Conservation (phyloP, 2,329 filamentous ascomycete species). For the Sporothrix brasiliensis region DNA sequence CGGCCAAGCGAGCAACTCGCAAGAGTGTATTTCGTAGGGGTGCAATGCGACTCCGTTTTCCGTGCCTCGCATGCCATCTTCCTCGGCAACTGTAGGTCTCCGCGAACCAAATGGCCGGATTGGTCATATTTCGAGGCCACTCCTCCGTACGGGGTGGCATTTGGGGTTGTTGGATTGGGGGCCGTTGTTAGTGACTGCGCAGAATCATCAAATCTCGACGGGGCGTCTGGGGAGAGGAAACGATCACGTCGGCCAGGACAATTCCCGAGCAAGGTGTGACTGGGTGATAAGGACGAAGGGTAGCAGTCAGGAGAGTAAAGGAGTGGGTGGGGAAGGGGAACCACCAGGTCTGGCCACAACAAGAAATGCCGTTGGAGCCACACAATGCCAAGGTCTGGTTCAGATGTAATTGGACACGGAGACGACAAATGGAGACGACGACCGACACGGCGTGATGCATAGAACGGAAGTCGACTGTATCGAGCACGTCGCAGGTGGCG, state of each 20-base stretch:
- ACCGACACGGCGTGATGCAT: neutral
- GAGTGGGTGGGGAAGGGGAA: neutral
- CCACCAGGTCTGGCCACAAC: neutral
- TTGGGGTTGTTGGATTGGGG: neutral
- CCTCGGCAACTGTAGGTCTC: too few species aligned
- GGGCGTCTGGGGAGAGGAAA: too few species aligned
- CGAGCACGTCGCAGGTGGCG: neutral
- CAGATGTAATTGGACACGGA: neutral
- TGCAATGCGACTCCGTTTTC: neutral
- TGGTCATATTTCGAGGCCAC: neutral
- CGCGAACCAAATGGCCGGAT: constrained; percentile 10
- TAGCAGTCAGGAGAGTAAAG: constrained; percentile 8
- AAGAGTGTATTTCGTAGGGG: neutral
- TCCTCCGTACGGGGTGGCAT: too few species aligned
- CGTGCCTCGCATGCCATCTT: too few species aligned
- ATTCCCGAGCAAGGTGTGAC: neutral
- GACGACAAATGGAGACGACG: neutral
- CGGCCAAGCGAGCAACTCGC: neutral
- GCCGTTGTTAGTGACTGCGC: neutral
- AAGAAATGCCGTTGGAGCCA: constrained; percentile 13
- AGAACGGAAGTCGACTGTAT: neutral
- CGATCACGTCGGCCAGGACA: too few species aligned
- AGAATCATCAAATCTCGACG: too few species aligned
- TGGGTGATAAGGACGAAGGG: neutral
- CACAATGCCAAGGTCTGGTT: neutral